Base-by-base conservation (phyloP, 139 green algal species). In the Volvox reticuliferus region DNA sequence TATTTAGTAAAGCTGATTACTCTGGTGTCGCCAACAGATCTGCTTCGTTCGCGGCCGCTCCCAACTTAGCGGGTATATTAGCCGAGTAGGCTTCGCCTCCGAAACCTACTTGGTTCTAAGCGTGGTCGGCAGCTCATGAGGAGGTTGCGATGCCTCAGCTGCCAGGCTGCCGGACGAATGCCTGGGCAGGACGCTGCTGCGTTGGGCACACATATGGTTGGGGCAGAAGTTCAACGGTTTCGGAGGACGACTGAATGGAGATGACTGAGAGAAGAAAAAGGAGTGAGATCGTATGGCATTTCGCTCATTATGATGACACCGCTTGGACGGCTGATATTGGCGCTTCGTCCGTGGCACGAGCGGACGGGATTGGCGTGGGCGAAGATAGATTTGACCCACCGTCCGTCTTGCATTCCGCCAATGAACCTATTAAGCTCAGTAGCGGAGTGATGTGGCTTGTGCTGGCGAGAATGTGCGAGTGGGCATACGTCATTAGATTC, bases 371-470 rank as follows among this genome's bases (percentile, higher is more conserved):
- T 12, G 22, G 67, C 3, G 67, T 61, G 32, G 30, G 17, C 75
- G 75, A 81, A 81, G 71, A 35, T 55, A 81, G 75, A 81, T 81
- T 30, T 20, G 3, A 55, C 75, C 61, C 24, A 81, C 75, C 75
- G n/a, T 22, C 30, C 30, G 22, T 81, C 75, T 55, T 81, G 75
- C 75, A 81, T 81, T 24, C 32, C 22, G 20, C 71, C 2, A 73
- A 28, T 30, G 65, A 24, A 73, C 24, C 2, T 73, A 16, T 73
- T 12, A 28, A 73, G 6, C 6, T 73, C 24, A 73, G 44, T 9
- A 55, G 44, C 44, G 5, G 44, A 9, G 5, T 55, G 44, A 14
- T 55, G 9, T 55, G 44, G 44, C 44, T 55, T 55, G 44, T 55
- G 9, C 9, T 55, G 9, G 44, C 44, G 44, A 55, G 44, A 55